Evolutionary conservation across 1,284 basidiomycete species (phyloP).

Genomic region (Albatrellus sp.): DNA sequence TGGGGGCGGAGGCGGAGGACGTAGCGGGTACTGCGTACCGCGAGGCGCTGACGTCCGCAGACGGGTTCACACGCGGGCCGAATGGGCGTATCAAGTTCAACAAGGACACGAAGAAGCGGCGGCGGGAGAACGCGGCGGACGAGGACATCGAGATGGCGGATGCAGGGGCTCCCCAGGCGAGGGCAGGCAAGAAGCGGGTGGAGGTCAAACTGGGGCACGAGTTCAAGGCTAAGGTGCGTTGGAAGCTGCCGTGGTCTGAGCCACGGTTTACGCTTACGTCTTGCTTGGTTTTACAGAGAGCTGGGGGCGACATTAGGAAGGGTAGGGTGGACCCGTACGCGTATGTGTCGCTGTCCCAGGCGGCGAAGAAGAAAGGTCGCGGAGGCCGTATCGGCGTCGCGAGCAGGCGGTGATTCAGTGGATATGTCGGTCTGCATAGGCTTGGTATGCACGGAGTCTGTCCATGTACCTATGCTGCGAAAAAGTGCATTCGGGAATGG

Average conservation of each 20-base stretch:
- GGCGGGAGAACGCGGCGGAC: slow-evolving; percentile 51
- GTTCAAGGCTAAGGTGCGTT: slow-evolving; percentile 74
- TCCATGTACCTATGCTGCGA: neutral
- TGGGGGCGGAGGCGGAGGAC: slow-evolving; percentile 31
- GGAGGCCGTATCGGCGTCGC: slow-evolving; percentile 19
- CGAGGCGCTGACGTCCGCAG: slow-evolving; percentile 71
- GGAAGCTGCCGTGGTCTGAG: neutral
- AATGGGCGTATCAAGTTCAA: slow-evolving; percentile 90
- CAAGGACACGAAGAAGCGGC: slow-evolving; percentile 88
- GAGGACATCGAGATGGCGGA: slow-evolving; percentile 68
- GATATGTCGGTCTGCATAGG: neutral
- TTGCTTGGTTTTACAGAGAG: slow-evolving; percentile 44
- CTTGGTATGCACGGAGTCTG: no score
- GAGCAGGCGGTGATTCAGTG: slow-evolving; percentile 17
- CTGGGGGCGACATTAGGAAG: slow-evolving; percentile 86
- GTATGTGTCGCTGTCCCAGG: slow-evolving; percentile 76
- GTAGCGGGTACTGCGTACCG: slow-evolving; percentile 76
- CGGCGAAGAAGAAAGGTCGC: slow-evolving; percentile 45
- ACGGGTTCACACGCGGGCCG: slow-evolving; percentile 79
- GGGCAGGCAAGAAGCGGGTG: slow-evolving; percentile 37
- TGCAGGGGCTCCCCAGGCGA: slow-evolving; percentile 18
- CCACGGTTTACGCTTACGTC: neutral
- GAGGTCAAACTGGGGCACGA: slow-evolving; percentile 68
- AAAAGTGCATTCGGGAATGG: no score
- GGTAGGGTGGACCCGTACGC: slow-evolving; percentile 85